Base-by-base conservation (phyloP, 1,284 basidiomycete species). In the Trichosporon sp. region DNA sequence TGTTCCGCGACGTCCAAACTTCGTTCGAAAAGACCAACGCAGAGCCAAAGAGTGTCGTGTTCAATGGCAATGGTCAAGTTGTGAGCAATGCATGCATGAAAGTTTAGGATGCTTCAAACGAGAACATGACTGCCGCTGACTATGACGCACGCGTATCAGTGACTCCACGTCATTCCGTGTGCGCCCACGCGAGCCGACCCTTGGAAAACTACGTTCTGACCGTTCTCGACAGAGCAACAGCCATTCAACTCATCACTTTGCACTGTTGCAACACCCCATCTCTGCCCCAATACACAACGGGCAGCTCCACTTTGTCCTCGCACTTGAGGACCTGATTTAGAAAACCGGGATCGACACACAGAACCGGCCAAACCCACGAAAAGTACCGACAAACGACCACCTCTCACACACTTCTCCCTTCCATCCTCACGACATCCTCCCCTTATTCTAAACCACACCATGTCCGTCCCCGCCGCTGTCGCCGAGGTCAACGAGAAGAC, bases 401-500 rank as follows among this genome's bases (percentile, higher is more conserved):
- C 12, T 11, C 21, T 64, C 21, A 18, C 62, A 25, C 38, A 1
- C 21, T 38, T n/a, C 56, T 9, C 18, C 23, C 53, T 62, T 9
- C 35, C 18, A 32, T 9, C 27, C n/a, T 29, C 6, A 31, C 18
- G 1, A n/a, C 13, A 23, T 18, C 56, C 27, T 60, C 56, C 27
- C 29, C 56, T 31, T 32, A 29, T 23, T 29, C 47, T 34, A 68
- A 66, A 25, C 38, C 65, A 35, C 47, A 68, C 72, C 38, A 70
- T 72, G 53, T 60, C 77, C 47, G 63, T 78, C n/a, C 78, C 78
- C 23, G 71, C 79, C 29, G 70, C 76, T 34, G 73, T 75, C 8
- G 68, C 70, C 44, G 69, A 71, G 34, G 77, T 75, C 70, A 79
- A 78, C 72, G 75, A 68, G 51, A 71, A 75, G 53, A 75, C 79